Evolutionary conservation across 2,329 filamentous ascomycete species (phyloP).

Genomic region (Neocucurbitaria cava): DNA sequence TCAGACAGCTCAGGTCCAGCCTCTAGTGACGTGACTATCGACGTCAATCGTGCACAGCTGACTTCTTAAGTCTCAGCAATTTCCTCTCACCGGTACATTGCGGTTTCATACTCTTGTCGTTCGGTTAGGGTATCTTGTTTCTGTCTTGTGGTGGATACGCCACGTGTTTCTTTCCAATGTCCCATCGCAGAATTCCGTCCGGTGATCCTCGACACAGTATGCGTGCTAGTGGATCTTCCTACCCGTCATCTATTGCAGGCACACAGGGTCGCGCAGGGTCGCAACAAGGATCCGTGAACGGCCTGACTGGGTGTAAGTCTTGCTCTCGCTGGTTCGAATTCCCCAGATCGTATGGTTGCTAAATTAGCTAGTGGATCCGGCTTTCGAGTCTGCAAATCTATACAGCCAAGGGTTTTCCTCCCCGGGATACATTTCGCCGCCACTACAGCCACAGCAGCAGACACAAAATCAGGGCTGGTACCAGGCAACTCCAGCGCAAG

Average conservation of each 20-base stretch:
- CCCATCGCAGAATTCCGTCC: neutral
- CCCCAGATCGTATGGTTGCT: neutral
- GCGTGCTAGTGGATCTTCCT: neutral
- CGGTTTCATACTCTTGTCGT: neutral
- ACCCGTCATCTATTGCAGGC: neutral
- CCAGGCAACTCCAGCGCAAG: neutral
- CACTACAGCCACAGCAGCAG: neutral
- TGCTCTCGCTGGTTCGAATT: neutral
- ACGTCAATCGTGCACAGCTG: neutral
- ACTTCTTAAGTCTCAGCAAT: neutral
- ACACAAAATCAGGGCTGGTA: neutral
- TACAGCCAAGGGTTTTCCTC: neutral
- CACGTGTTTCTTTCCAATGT: neutral
- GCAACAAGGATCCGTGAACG: neutral
- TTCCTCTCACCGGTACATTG: neutral
- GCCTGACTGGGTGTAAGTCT: neutral
- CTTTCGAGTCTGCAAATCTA: neutral
- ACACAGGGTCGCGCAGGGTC: neutral
- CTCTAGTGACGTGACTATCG: neutral
- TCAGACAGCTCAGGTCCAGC: neutral
- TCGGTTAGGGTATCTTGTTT: neutral
- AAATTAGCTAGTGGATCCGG: neutral
- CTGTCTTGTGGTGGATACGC: neutral
- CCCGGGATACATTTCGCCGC: neutral
- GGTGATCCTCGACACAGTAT: neutral